A percentile compares a stretch with the other conserved stretches of the same genome.
Conservation (phyloP, 805 yeast genomes). For the Saccharomycopsis sp. region DNA sequence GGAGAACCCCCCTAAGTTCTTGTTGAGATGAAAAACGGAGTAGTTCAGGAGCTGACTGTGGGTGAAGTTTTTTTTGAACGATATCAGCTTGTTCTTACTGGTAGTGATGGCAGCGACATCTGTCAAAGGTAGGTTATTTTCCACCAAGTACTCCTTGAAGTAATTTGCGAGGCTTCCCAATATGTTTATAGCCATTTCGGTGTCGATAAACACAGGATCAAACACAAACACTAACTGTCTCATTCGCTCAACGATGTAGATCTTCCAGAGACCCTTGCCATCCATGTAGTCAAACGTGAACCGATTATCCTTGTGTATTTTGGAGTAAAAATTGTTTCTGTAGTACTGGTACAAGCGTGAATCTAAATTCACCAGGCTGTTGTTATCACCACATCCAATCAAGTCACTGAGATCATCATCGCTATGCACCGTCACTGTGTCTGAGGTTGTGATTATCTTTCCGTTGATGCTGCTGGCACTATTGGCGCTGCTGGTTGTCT, state of each 20-base stretch:
- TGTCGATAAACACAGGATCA: slow-evolving; percentile 7
- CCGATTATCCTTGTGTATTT: not conserved
- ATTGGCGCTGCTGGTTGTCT: not conserved
- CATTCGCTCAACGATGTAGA: slow-evolving; percentile 1
- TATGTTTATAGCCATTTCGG: not conserved
- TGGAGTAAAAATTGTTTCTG: not conserved
- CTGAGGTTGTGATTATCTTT: not conserved
- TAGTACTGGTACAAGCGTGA: not conserved
- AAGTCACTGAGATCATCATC: not conserved
- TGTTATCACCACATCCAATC: not conserved
- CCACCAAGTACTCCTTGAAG: slow-evolving; percentile 8
- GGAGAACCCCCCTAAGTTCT: not conserved
- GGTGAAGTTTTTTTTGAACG: not conserved
- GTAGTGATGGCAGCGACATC: not conserved
- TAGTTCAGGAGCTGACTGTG: not conserved
- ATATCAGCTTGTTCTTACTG: not conserved
- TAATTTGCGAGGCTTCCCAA: not conserved
- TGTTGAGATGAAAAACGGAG: not conserved
- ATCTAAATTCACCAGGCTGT: not conserved
- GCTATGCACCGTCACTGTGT: not conserved
- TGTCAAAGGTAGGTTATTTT: not conserved
- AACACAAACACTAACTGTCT: slow-evolving; percentile 6
- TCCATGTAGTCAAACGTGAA: slow-evolving; percentile 4
- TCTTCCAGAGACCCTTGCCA: slow-evolving; percentile 7
- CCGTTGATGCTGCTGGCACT: not conserved